phyloP scores from a whole-genome alignment of 2,329 filamentous ascomycete species.

The Grosmannia huntii region DNA sequence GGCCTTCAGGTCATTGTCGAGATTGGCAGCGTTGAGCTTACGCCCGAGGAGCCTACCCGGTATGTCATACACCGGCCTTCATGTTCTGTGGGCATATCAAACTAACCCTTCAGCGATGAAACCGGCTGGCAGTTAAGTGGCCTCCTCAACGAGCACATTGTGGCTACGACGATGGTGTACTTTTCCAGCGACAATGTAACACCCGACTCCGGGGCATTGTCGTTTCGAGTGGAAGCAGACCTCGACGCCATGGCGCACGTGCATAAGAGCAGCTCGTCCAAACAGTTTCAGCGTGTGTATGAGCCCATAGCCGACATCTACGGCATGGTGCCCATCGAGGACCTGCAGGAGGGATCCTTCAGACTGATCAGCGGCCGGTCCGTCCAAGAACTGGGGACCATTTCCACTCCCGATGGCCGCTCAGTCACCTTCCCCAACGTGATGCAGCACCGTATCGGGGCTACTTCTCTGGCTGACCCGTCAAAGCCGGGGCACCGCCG shows the following conservation, averaged over 20 bases:
- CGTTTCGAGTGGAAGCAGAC: slow-evolving; percentile 23
- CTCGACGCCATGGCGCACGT: neutral
- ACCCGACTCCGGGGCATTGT: slow-evolving; percentile 19
- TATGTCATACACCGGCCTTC: too few relatives aligned
- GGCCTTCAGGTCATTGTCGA: slow-evolving; percentile 51
- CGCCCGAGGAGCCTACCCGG: slow-evolving; percentile 33
- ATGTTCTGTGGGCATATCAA: too few relatives aligned
- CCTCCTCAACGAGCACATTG: slow-evolving; percentile 39
- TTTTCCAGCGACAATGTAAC: slow-evolving; percentile 38
- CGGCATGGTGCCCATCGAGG: neutral
- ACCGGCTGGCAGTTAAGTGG: slow-evolving; percentile 27
- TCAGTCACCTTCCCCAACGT: slow-evolving; percentile 29
- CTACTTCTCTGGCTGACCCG: slow-evolving; percentile 34
- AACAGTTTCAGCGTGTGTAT: neutral
- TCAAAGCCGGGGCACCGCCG: slow-evolving; percentile 39
- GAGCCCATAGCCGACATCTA: neutral
- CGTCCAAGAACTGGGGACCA: slow-evolving; percentile 18
- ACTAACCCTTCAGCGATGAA: too few relatives aligned
- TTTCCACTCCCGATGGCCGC: slow-evolving; percentile 18
- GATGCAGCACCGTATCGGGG: slow-evolving; percentile 34
- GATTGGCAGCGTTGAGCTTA: slow-evolving; percentile 43
- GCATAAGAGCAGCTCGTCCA: neutral
- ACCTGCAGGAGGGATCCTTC: too few relatives aligned
- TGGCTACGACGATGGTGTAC: slow-evolving; percentile 39
- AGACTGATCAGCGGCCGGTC: neutral